Conservation (phyloP, 176 grass and related monocot genomes). For the Raddia guianensis region DNA sequence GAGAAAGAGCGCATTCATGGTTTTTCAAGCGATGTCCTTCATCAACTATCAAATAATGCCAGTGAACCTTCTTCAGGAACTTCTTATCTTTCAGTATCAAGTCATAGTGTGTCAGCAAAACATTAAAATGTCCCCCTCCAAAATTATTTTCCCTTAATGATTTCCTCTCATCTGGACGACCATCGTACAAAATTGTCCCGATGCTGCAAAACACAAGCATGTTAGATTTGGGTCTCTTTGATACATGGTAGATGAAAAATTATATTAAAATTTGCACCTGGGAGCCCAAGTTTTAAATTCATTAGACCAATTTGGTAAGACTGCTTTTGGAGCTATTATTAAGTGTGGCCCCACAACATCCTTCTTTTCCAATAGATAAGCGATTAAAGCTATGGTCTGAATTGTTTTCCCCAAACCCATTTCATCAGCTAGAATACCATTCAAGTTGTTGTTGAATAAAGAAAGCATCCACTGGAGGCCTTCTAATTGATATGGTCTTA, state of each 20-base stretch:
- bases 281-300: constrained; percentile 99
- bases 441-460: constrained; percentile 98
- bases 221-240: constrained; percentile 28
- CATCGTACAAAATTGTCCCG: constrained; percentile 88
- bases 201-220: constrained; percentile 66
- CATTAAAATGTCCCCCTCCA: constrained; percentile 74
- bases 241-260: constrained; percentile 43
- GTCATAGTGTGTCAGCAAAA: constrained; percentile 99
- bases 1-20: constrained; percentile 97
- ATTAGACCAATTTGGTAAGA: constrained; percentile 94
- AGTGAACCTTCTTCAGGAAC: constrained; percentile 95
- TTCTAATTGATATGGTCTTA: constrained; percentile 94
- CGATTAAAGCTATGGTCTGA: constrained; percentile 91
- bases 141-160: constrained; percentile 81
- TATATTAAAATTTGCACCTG: constrained; percentile 53
- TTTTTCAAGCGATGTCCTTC: constrained; percentile 99
- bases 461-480: constrained; percentile 99
- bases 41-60: constrained; percentile 97
- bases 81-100: constrained; percentile 99
- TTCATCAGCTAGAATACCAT: constrained; percentile 99
- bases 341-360: constrained; percentile 85
- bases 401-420: constrained; percentile 99
- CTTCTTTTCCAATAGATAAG: constrained; percentile 97
- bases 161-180: constrained; percentile 94
- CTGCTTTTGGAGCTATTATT: constrained; percentile 97